Conservation (phyloP, 2,329 filamentous ascomycete genomes). For the Orbilia blumenaviensis region DNA sequence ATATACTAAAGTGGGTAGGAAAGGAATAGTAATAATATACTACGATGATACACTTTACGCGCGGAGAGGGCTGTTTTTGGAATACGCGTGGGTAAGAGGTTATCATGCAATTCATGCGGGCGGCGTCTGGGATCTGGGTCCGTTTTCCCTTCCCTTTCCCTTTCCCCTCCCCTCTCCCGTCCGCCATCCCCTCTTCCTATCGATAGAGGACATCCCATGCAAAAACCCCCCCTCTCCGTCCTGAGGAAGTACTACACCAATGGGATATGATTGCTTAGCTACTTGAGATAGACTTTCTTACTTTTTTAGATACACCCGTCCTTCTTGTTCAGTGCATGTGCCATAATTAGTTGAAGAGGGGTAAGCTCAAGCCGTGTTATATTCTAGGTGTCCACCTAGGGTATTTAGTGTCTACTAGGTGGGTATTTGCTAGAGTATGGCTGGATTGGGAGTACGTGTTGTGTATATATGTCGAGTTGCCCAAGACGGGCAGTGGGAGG, state of each 20-base stretch:
- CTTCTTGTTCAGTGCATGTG: too few relatives aligned
- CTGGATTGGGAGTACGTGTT: slow-evolving; percentile 1
- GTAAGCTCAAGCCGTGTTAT: too few relatives aligned
- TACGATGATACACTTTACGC: slow-evolving; percentile 15
- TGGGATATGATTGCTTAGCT: background rate
- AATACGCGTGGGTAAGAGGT: slow-evolving; percentile 17
- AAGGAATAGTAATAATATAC: background rate
- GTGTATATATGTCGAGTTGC: background rate
- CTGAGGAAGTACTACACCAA: background rate
- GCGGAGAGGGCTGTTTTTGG: background rate
- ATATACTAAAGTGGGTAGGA: too few relatives aligned
- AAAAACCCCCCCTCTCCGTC: too few relatives aligned
- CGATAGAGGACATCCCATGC: background rate
- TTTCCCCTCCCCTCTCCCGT: too few relatives aligned
- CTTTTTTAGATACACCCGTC: too few relatives aligned
- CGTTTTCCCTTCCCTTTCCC: too few relatives aligned
- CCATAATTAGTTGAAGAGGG: too few relatives aligned
- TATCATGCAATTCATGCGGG: too few relatives aligned
- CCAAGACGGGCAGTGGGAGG: background rate
- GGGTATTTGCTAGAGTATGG: background rate
- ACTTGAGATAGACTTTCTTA: too few relatives aligned
- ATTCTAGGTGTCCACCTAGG: background rate
- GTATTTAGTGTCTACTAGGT: background rate
- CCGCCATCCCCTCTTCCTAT: background rate
- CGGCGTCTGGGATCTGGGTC: too few relatives aligned